A percentile compares a stretch with the other conserved stretches of the same genome.
phyloP scores from a whole-genome alignment of 805 yeast species.

The Lipomyces mesembrius region DNA sequence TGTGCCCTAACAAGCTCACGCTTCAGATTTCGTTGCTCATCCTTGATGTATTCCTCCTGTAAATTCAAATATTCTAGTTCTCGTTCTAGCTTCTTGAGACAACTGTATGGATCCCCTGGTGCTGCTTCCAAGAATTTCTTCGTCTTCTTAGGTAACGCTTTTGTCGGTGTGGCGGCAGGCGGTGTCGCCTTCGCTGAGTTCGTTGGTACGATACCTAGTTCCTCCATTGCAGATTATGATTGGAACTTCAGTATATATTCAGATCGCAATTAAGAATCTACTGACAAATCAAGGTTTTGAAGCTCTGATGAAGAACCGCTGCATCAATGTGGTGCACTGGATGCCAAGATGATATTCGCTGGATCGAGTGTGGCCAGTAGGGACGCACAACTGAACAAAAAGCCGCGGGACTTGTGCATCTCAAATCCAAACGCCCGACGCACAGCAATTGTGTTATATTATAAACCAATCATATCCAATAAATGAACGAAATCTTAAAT shows the following conservation, averaged over 20 bases:
- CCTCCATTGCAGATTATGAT: slow-evolving; percentile 55
- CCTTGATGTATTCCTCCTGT: slow-evolving; percentile 97
- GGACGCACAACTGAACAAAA: not conserved
- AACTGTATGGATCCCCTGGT: slow-evolving; percentile 72
- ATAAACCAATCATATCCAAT: not conserved
- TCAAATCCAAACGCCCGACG: no score
- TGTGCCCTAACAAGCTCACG: slow-evolving; percentile 95
- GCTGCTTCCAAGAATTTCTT: slow-evolving; percentile 5
- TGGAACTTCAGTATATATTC: not conserved
- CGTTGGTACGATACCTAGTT: slow-evolving; percentile 55
- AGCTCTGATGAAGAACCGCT: not conserved
- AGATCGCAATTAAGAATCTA: slow-evolving; percentile 7
- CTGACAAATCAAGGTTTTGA: not conserved
- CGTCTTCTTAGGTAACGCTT: slow-evolving; percentile 42
- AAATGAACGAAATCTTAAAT: not conserved
- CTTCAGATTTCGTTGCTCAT: slow-evolving; percentile 94
- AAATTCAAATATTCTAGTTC: slow-evolving; percentile 81
- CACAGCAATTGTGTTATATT: not conserved
- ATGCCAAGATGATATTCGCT: not conserved
- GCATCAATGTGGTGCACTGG: not conserved
- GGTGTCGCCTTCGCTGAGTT: slow-evolving; percentile 30
- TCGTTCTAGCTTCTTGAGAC: slow-evolving; percentile 84
- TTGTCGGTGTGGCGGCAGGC: slow-evolving; percentile 29
- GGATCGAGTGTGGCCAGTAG: not conserved
- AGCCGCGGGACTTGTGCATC: slow-evolving; percentile 15